A percentile compares a stretch with the other conserved stretches of the same genome.
phyloP scores from a whole-genome alignment of 805 yeast species.

The Yamadazyma sp. region DNA sequence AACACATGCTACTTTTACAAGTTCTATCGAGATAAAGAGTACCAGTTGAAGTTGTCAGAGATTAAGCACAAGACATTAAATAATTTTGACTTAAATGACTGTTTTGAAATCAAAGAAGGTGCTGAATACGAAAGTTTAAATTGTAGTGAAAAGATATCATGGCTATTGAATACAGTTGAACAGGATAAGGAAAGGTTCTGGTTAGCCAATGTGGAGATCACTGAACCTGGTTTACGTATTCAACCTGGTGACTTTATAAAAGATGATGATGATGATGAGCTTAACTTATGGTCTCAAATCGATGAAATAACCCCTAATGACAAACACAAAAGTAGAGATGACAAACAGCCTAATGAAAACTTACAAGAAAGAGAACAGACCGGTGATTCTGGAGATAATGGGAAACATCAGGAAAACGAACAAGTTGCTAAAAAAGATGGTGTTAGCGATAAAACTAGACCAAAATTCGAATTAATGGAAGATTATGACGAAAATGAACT shows the following conservation, averaged over 20 bases:
- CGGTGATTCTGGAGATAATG: neutral
- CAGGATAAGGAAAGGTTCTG: conserved; percentile 25
- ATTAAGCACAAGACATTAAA: conserved; percentile 12
- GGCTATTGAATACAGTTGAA: conserved; percentile 18
- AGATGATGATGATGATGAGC: no score
- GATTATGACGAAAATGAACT: neutral
- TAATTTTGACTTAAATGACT: conserved; percentile 20
- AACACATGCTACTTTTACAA: conserved; percentile 20
- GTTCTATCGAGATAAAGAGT: conserved; percentile 18
- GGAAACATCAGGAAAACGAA: neutral
- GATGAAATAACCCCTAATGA: no score
- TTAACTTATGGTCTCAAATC: no score
- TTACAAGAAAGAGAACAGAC: neutral
- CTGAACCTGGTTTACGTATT: conserved; percentile 18
- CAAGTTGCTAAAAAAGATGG: conserved; percentile 1
- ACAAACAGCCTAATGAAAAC: no score
- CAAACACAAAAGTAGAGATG: neutral
- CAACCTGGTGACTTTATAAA: conserved; percentile 19
- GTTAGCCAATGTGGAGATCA: conserved; percentile 26
- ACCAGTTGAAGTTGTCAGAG: conserved; percentile 14
- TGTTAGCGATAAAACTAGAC: neutral
- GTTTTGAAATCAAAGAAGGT: conserved; percentile 14
- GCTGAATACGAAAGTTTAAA: conserved; percentile 16
- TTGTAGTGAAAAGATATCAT: conserved; percentile 16
- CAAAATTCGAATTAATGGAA: neutral